A percentile compares a stretch with the other conserved stretches of the same genome.
These are phyloP conservation scores for Pilobolus umbonatus DNA, from an alignment of 192 early-diverging fungal genomes.

Conservation along the genomic window DNA sequence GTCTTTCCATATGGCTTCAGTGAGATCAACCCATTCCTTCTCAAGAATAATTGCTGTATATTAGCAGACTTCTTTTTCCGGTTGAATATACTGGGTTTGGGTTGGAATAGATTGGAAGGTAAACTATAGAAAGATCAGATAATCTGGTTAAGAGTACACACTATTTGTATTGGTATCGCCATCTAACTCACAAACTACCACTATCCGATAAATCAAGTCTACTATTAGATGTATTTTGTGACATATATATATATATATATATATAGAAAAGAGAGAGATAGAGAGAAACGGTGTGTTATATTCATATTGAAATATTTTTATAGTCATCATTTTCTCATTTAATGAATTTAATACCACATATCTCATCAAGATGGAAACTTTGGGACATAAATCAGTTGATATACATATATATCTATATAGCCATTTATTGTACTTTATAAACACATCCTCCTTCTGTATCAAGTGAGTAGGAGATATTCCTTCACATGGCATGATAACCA, in stretches of 20 bases:
- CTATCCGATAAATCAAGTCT: conserved; percentile 15
- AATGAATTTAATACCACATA: too few species aligned
- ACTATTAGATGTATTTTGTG: neutral
- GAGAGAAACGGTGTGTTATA: neutral
- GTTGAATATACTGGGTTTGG: neutral
- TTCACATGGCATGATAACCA: too few species aligned
- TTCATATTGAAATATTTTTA: neutral
- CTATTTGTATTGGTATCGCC: neutral
- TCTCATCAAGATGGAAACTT: neutral
- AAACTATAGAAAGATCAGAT: neutral
- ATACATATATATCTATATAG: neutral
- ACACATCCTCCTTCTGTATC: too few species aligned
- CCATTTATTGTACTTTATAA: conserved; percentile 26
- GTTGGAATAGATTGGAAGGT: conserved; percentile 13
- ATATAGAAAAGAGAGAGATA: neutral
- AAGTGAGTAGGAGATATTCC: too few species aligned
- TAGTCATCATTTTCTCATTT: neutral
- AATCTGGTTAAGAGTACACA: neutral
- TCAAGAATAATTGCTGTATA: conserved; percentile 15
- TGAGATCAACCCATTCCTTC: conserved; percentile 16
- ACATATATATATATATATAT: conserved; percentile 10
- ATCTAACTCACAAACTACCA: neutral
- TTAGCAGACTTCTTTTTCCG: neutral
- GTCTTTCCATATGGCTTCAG: conserved; percentile 11
- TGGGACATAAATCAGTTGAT: neutral